Conservation (phyloP, 139 green algal genomes). For the Tetradesmus obliquus region DNA sequence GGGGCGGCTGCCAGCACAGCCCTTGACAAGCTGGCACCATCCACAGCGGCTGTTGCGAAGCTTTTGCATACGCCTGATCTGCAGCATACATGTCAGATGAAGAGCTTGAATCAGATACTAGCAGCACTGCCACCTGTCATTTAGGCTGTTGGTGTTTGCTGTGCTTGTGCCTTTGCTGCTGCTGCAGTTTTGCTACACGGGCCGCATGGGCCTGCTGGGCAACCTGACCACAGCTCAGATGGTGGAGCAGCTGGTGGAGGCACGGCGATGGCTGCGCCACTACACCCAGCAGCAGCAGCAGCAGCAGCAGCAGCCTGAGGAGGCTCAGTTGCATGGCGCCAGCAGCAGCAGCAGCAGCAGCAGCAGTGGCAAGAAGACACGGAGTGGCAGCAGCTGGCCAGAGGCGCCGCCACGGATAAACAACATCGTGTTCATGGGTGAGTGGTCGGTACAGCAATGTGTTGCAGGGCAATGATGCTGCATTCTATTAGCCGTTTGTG, state of each 20-base stretch:
- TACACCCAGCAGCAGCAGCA: slow-evolving; percentile 43
- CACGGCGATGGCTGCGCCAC: slow-evolving; percentile 28
- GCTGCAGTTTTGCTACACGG: slow-evolving; percentile 85
- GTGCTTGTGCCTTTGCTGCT: neutral
- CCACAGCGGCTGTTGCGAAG: no score
- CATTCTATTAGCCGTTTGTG: no score
- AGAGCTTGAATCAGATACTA: neutral
- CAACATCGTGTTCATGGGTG: slow-evolving; percentile 94
- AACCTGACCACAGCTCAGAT: slow-evolving; percentile 85
- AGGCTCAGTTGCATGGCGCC: neutral
- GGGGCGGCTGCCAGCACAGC: no score
- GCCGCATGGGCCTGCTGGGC: slow-evolving; percentile 79
- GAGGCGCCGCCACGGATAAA: slow-evolving; percentile 53
- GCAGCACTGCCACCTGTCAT: neutral
- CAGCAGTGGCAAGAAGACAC: neutral
- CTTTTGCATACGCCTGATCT: no score
- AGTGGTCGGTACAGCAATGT: slow-evolving; percentile 29
- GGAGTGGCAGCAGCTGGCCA: slow-evolving; percentile 2
- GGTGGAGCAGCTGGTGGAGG: slow-evolving; percentile 78
- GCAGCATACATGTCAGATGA: no score
- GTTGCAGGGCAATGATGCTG: no score
- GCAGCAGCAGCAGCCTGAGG: slow-evolving; percentile 36
- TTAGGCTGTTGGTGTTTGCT: neutral
- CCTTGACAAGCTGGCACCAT: no score
- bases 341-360: slow-evolving; percentile 26